A percentile compares a stretch with the other conserved stretches of the same genome.
Evolutionary conservation across 202 grass and related monocot genomes (phyloP).

Genomic region (Saccharum hybrid): DNA sequence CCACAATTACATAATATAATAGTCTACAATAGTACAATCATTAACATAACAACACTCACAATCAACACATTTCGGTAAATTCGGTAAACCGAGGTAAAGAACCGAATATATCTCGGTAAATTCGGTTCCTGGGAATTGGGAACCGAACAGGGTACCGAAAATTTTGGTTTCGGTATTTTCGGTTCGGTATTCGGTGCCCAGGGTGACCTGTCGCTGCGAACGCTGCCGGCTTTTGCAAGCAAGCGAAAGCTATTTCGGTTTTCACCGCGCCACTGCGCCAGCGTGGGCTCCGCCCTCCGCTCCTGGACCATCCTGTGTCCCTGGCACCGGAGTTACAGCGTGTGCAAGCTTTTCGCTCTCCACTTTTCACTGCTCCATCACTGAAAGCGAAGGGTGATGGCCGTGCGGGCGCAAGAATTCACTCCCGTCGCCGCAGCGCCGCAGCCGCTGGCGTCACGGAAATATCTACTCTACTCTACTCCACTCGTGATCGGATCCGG

Average conservation of each 20-base stretch:
- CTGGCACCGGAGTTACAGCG: background rate
- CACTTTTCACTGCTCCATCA: slow-evolving; percentile 3
- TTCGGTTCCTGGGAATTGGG: too few species aligned
- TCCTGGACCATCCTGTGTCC: background rate
- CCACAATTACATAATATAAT: too few species aligned
- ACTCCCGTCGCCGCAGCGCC: slow-evolving; percentile 13
- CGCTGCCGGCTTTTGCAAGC: slow-evolving; percentile 2
- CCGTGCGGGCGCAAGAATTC: slow-evolving; percentile 19
- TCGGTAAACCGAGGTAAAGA: too few species aligned
- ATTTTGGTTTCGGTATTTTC: too few species aligned
- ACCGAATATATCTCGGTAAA: too few species aligned
- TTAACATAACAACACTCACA: too few species aligned
- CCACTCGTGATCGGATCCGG: background rate
- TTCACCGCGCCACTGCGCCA: background rate
- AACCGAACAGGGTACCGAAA: too few species aligned
- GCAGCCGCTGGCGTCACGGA: background rate
- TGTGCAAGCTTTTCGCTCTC: background rate
- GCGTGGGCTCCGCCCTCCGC: background rate
- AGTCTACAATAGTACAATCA: too few species aligned
- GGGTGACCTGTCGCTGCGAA: background rate
- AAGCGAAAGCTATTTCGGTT: background rate
- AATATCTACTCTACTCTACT: background rate
- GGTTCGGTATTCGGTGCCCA: too few species aligned
- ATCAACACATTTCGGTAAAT: too few species aligned
- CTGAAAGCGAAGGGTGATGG: slow-evolving; percentile 28